Evolutionary conservation across 2,329 filamentous ascomycete genomes (phyloP).

Genomic region (Aspergillus costaricaensis): DNA sequence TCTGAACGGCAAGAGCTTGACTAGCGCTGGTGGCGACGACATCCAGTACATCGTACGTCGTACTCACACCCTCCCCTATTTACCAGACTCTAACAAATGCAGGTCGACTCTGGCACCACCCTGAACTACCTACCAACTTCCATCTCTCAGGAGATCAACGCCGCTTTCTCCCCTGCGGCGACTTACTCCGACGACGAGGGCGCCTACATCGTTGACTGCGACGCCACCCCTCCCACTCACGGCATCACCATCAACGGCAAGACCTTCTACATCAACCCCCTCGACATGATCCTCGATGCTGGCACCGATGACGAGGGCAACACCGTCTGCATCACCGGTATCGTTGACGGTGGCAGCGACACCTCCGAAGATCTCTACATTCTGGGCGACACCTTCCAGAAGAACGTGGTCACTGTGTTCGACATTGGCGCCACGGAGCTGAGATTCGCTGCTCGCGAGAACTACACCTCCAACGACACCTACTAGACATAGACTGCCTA

Average conservation of each 20-base stretch:
- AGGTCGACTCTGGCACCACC: constrained; percentile 30
- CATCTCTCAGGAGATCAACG: constrained; percentile 41
- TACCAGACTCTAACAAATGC: not conserved
- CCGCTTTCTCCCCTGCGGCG: constrained; percentile 45
- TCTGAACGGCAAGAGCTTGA: constrained; percentile 13
- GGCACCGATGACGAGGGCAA: constrained; percentile 19
- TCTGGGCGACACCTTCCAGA: constrained; percentile 49
- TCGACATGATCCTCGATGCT: constrained; percentile 32
- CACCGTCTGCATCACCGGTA: constrained; percentile 19
- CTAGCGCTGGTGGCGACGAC: not conserved
- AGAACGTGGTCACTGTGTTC: constrained; percentile 53
- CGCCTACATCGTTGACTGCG: constrained; percentile 46
- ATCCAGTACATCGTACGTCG: constrained; percentile 14
- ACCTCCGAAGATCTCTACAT: constrained; percentile 22
- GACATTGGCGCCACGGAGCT: constrained; percentile 51
- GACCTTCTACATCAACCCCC: constrained; percentile 31
- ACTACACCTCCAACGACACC: constrained; percentile 7
- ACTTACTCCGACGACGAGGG: constrained; percentile 32
- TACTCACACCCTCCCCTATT: not conserved
- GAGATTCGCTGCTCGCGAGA: constrained; percentile 21
- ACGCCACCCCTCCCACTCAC: constrained; percentile 44
- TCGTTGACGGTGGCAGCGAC: constrained; percentile 17
- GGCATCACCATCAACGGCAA: constrained; percentile 43
- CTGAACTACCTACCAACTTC: constrained; percentile 40
- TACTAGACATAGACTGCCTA: not conserved